These are phyloP conservation scores for Fusarium sororula DNA, from an alignment of 2,329 filamentous ascomycete species.

Conservation along the genomic window DNA sequence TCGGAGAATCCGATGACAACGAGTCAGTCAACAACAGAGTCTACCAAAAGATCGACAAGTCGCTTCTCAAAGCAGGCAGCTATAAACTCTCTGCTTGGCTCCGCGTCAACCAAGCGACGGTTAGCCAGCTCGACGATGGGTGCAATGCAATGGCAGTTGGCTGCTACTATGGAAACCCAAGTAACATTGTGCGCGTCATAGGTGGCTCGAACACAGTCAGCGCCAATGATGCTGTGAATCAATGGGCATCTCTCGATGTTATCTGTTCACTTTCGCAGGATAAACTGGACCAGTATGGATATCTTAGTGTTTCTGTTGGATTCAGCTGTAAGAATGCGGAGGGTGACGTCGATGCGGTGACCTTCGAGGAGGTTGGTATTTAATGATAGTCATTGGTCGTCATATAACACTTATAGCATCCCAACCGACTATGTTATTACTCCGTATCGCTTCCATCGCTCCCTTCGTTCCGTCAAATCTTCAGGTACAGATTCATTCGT, in stretches of 20 bases:
- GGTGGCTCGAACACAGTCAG: too few relatives aligned
- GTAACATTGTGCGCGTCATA: accelerated
- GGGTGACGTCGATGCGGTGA: neutral
- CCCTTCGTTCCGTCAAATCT: neutral
- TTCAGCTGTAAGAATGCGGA: neutral
- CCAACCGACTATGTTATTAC: neutral
- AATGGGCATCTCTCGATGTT: neutral
- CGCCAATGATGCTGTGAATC: accelerated
- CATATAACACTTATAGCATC: accelerated
- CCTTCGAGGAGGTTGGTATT: neutral
- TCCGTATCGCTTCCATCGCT: neutral
- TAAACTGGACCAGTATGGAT: neutral
- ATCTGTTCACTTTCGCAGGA: neutral
- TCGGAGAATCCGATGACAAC: accelerated
- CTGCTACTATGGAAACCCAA: neutral
- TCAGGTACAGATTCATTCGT: accelerated
- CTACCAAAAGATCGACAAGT: neutral
- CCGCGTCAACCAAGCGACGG: accelerated
- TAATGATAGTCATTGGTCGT: accelerated
- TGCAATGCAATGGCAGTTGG: neutral
- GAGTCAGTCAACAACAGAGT: neutral
- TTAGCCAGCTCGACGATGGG: accelerated
- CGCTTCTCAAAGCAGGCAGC: neutral
- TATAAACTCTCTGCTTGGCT: neutral
- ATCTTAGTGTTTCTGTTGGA: neutral